These are phyloP conservation scores for Tilletia caries DNA, from an alignment of 1,284 basidiomycete genomes.

Conservation along the genomic window DNA sequence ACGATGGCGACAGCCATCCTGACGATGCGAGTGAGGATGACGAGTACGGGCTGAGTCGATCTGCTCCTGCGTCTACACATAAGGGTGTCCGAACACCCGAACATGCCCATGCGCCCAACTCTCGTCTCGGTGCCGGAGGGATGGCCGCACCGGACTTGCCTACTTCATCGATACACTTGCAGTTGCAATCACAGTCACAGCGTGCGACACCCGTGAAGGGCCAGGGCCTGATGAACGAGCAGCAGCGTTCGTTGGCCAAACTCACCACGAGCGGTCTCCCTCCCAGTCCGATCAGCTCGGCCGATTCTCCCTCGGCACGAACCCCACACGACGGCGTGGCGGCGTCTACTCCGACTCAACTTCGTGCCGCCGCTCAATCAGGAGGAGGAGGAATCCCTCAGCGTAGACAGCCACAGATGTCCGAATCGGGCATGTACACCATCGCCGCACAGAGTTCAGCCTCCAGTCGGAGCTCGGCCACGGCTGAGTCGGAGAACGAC, in stretches of 20 bases:
- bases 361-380: too few species aligned
- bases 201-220: neutral
- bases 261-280: slow-evolving; percentile 20
- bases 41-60: slow-evolving; percentile 7
- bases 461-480: slow-evolving; percentile 25
- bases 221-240: neutral
- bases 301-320: slow-evolving; percentile 30
- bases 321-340: neutral
- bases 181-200: neutral
- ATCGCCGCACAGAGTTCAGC: slow-evolving; percentile 10
- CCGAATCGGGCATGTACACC: slow-evolving; percentile 1
- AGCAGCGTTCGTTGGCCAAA: slow-evolving; percentile 3
- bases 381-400: too few species aligned
- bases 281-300: slow-evolving; percentile 42
- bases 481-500: slow-evolving; percentile 40
- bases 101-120: neutral
- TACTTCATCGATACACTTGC: too few species aligned
- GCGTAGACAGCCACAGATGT: neutral
- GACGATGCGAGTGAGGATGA: neutral
- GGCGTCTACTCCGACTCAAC: neutral
- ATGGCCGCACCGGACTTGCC: too few species aligned
- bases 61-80: neutral
- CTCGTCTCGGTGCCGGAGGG: too few species aligned
- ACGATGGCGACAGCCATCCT: neutral
- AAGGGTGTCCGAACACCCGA: slow-evolving; percentile 11